These are phyloP conservation scores for Paecilomyces niveus DNA, from an alignment of 2,329 filamentous ascomycete species.

Conservation along the genomic window DNA sequence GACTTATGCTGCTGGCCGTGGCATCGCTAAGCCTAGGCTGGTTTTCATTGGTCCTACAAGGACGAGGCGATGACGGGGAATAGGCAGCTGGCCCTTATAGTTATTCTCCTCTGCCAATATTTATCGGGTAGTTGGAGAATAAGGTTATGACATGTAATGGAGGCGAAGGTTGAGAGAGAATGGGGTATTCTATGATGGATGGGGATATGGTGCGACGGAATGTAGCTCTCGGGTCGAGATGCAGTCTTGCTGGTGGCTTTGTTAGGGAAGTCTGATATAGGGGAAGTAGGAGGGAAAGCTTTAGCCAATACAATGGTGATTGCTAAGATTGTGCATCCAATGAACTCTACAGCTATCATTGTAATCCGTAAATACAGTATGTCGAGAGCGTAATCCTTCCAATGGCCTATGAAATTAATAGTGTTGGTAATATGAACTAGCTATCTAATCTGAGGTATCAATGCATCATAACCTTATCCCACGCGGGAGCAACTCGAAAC, in stretches of 20 bases:
- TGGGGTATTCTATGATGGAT: not conserved
- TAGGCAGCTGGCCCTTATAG: not conserved
- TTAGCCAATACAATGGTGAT: not conserved
- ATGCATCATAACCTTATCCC: not conserved
- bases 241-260: not conserved
- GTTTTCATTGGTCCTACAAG: not conserved
- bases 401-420: not conserved
- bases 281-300: not conserved
- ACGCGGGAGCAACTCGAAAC: not conserved
- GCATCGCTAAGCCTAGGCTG: not conserved
- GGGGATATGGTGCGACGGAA: not conserved
- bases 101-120: not conserved
- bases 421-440: not conserved
- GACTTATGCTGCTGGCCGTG: not conserved
- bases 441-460: not conserved
- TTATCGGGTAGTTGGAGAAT: not conserved
- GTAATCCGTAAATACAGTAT: not conserved
- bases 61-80: not conserved
- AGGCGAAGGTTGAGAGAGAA: not conserved
- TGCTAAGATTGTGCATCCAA: not conserved
- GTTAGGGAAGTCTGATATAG: not conserved
- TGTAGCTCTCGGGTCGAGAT: not conserved
- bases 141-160: not conserved
- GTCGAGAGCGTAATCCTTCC: not conserved
- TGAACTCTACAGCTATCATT: not conserved